These are phyloP conservation scores for Ganoderma sinense DNA, from an alignment of 1,284 basidiomycete genomes.

Conservation along the genomic window DNA sequence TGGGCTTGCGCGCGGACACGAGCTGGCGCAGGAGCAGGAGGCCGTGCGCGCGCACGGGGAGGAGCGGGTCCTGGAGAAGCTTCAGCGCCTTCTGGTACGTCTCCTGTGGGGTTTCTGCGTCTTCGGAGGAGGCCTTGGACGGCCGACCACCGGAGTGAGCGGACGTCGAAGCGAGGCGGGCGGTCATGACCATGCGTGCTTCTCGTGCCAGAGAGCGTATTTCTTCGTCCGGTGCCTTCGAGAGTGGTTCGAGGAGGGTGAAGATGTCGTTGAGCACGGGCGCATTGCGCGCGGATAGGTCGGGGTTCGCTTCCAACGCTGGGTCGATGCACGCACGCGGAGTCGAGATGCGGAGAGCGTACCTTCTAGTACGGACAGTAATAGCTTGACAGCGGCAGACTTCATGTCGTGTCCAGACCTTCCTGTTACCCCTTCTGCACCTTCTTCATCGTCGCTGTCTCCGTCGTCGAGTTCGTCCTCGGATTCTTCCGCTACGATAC, in stretches of 20 bases:
- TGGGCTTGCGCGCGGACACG: constrained; percentile 50
- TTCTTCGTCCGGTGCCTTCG: constrained; percentile 52
- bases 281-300: constrained; percentile 65
- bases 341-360: constrained; percentile 17
- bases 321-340: not conserved
- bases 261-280: constrained; percentile 79
- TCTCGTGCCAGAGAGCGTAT: constrained; percentile 74
- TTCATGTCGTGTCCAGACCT: constrained; percentile 62
- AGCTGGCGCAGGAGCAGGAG: constrained; percentile 84
- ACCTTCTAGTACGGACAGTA: constrained; percentile 89
- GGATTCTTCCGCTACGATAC: constrained; percentile 50
- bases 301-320: constrained; percentile 64
- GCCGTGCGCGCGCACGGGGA: constrained; percentile 97
- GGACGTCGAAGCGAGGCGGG: constrained; percentile 70
- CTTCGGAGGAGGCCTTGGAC: constrained; percentile 46
- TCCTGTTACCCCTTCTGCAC: constrained; percentile 38
- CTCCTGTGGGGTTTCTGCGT: constrained; percentile 50
- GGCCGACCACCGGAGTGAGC: constrained; percentile 37
- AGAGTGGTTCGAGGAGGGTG: constrained; percentile 65
- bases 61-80: constrained; percentile 89
- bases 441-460: constrained; percentile 69
- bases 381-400: constrained; percentile 78
- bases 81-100: constrained; percentile 89
- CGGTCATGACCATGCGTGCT: constrained; percentile 83
- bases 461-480: constrained; percentile 39